Conservation (phyloP, 805 yeast genomes). For the Metschnikowia hibisci region DNA sequence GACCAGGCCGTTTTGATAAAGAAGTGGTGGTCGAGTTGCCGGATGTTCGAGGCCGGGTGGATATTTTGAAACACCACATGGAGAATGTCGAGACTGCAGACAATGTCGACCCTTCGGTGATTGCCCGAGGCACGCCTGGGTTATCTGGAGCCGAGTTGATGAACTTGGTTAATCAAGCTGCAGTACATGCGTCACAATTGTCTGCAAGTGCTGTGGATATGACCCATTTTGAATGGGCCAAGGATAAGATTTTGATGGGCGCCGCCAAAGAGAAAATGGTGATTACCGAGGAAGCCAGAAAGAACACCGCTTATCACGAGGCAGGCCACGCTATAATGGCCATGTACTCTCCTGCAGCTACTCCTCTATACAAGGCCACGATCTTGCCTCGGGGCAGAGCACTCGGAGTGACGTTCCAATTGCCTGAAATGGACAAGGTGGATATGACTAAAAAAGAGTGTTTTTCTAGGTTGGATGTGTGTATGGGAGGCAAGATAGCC, state of each 20-base stretch:
- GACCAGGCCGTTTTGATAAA: slow-evolving; percentile 98
- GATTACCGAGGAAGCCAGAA: slow-evolving; percentile 89
- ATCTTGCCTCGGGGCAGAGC: slow-evolving; percentile 97
- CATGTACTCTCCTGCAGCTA: slow-evolving; percentile 88
- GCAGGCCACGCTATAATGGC: slow-evolving; percentile 99
- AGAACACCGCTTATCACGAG: slow-evolving; percentile 95
- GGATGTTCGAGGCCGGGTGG: slow-evolving; percentile 95
- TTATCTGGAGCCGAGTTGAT: slow-evolving; percentile 96
- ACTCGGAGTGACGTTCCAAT: slow-evolving; percentile 91
- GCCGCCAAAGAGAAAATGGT: slow-evolving; percentile 98
- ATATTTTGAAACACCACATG: slow-evolving; percentile 87
- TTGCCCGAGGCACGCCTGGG: slow-evolving; percentile 98
- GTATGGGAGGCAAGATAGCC: slow-evolving; percentile 99
- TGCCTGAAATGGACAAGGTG: slow-evolving; percentile 97
- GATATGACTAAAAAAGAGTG: slow-evolving; percentile 89
- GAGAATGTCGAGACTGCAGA: slow-evolving; percentile 81
- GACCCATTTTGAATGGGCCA: slow-evolving; percentile 97
- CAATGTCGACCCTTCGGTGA: slow-evolving; percentile 79
- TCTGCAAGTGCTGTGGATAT: slow-evolving; percentile 87
- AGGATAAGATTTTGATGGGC: slow-evolving; percentile 95
- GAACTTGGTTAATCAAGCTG: slow-evolving; percentile 97
- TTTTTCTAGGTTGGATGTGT: slow-evolving; percentile 87
- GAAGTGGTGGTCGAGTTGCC: slow-evolving; percentile 93
- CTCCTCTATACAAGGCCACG: slow-evolving; percentile 94
- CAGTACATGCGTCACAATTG: slow-evolving; percentile 91